A percentile compares a stretch with the other conserved stretches of the same genome.
Conservation (phyloP, 2,329 filamentous ascomycete genomes). For the Parastagonospora avenae region DNA sequence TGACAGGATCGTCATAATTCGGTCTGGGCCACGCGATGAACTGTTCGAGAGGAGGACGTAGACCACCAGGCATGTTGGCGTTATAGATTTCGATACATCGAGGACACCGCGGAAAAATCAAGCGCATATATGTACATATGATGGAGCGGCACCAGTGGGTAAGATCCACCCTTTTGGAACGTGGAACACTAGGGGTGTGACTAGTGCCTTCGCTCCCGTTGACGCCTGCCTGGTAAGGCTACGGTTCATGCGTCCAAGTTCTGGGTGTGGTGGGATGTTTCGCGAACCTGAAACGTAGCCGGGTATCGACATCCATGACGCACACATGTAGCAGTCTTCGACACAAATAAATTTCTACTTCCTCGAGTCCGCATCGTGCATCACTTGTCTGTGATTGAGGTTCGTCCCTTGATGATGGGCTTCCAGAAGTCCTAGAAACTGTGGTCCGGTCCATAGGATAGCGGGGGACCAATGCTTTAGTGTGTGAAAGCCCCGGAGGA, state of each 20-base stretch:
- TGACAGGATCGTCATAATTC: slow-evolving; percentile 20
- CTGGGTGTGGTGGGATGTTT: background rate
- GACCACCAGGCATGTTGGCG: slow-evolving; percentile 23
- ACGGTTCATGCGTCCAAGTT: background rate
- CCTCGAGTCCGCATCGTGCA: no score
- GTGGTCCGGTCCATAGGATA: background rate
- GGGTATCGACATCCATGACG: background rate
- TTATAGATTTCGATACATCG: no score
- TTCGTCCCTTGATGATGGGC: background rate
- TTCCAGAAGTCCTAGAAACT: background rate
- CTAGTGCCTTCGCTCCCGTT: background rate
- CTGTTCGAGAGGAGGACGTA: slow-evolving; percentile 21
- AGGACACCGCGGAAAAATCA: no score
- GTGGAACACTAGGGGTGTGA: background rate
- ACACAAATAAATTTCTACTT: no score
- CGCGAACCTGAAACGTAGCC: background rate
- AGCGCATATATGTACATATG: no score
- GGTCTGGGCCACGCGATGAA: slow-evolving; percentile 21
- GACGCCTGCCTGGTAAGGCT: background rate
- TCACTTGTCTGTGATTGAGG: no score
- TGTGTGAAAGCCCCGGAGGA: background rate
- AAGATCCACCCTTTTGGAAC: background rate
- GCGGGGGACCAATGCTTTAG: background rate
- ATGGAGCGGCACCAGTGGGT: no score
- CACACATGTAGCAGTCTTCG: background rate